phyloP scores from a whole-genome alignment of 2,329 filamentous ascomycete species.

The Sporothrix luriei region DNA sequence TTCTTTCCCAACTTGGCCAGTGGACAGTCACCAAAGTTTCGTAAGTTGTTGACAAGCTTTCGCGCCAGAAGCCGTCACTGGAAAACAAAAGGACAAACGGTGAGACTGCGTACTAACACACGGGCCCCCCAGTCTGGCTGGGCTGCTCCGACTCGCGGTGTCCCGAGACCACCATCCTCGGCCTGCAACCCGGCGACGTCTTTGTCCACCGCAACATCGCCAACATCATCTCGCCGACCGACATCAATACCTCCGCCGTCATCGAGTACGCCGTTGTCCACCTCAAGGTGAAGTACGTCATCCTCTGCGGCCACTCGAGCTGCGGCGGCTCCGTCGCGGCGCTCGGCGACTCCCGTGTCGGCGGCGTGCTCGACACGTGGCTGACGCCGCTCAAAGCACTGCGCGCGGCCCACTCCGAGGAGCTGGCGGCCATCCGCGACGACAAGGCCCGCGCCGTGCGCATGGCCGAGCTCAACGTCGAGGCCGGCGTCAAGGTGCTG shows the following conservation, averaged over 20 bases:
- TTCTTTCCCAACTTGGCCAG: constrained; percentile 69
- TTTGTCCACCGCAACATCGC: constrained; percentile 92
- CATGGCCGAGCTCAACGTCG: constrained; percentile 77
- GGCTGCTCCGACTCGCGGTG: constrained; percentile 85
- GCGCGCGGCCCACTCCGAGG: constrained; percentile 52
- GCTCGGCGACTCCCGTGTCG: constrained; percentile 51
- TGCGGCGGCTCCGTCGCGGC: constrained; percentile 69
- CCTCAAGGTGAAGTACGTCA: constrained; percentile 70
- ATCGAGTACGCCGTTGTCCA: constrained; percentile 77
- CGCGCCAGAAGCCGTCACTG: not conserved
- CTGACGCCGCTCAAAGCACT: constrained; percentile 55
- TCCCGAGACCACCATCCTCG: constrained; percentile 79
- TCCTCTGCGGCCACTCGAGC: constrained; percentile 68
- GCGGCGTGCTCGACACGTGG: constrained; percentile 60
- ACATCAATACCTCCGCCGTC: constrained; percentile 73
- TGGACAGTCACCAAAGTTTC: constrained; percentile 67
- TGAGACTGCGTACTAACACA: not conserved
- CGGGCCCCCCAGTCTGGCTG: constrained; percentile 66
- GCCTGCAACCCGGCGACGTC: constrained; percentile 78
- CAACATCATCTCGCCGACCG: constrained; percentile 74
- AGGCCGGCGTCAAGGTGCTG: constrained; percentile 66
- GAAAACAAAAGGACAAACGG: not conserved
- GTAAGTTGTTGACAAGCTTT: constrained; percentile 42
- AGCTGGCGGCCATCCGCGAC: constrained; percentile 59
- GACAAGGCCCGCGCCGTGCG: constrained; percentile 58